phyloP scores from a whole-genome alignment of 2,329 filamentous ascomycete species.

The Arthrobotrys sinensis region DNA sequence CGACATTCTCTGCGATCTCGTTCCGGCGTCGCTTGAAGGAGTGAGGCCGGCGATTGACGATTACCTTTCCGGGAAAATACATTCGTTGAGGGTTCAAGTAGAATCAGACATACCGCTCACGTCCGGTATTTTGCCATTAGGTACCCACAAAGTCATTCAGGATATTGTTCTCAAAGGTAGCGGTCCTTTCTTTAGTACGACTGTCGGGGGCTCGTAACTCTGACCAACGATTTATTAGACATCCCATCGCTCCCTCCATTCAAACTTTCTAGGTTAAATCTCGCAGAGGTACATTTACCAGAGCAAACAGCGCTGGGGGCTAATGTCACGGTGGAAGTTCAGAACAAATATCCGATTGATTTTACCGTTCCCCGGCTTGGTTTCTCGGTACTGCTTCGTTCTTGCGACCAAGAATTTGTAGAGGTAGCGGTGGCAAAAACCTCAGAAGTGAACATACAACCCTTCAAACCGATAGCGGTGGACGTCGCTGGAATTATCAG shows the following conservation, averaged over 20 bases:
- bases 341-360: constrained; percentile 84
- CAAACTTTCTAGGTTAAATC: constrained; percentile 83
- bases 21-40: constrained; percentile 81
- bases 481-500: constrained; percentile 80
- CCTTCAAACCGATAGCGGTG: constrained; percentile 77
- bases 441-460: constrained; percentile 76
- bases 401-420: constrained; percentile 83
- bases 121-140: constrained; percentile 84
- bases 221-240: constrained; percentile 70
- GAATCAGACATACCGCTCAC: constrained; percentile 81
- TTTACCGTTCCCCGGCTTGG: constrained; percentile 83
- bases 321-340: constrained; percentile 80
- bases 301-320: constrained; percentile 80
- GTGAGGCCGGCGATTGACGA: constrained; percentile 87
- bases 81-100: constrained; percentile 79
- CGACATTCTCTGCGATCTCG: constrained; percentile 83
- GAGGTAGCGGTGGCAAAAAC: constrained; percentile 83
- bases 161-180: constrained; percentile 85
- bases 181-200: constrained; percentile 68
- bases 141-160: constrained; percentile 81
- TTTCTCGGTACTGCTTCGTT: constrained; percentile 87
- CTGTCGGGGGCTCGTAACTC: constrained; percentile 1
- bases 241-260: constrained; percentile 85
- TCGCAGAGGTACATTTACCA: constrained; percentile 78
- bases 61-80: constrained; percentile 85